Base-by-base conservation (phyloP, 495 filamentous ascomycete species). In the Lentithecium fluviatile region DNA sequence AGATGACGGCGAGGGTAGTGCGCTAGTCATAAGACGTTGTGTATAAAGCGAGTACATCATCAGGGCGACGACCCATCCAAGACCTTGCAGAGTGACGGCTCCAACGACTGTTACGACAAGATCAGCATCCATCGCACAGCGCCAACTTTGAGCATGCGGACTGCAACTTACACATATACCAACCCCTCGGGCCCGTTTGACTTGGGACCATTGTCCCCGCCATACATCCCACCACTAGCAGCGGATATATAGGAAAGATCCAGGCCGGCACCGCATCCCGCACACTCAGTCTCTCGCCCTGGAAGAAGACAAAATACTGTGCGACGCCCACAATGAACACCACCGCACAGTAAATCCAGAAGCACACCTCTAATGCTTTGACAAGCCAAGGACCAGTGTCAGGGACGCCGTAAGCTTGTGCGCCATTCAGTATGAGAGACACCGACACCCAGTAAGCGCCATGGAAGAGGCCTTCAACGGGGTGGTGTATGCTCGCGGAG, bases 201-300 rank as follows among this genome's bases (percentile, higher is more conserved):
- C 64, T 71, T 4, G 69, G 62, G n/a, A 75, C 69, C 11, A 76
- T 62, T 0, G 64, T 54, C 1, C 75, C 76, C 0, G 80, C 81
- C 25, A 82, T 62, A 1, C 79, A 78, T 2, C 82, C 82, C 1
- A 78, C 71, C 11, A 83, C 68, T 73, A 85, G 78, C 45, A 79
- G 73, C 11, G 82, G 80, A 51, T 82, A 83, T 11, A 82, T 76
- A 0, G 82, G 82, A 19, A 85, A 66, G 38, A 82, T 77, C 81
- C 81, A 83, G 6, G 78, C 79, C 0, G 82, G 82, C 21, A 80
- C 79, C 1, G 71, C 71, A 20, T 75, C 25, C 71, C 60, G 38
- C 47, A 76, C 62, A 73, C 58, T 51, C 62, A 75, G 49, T 64
- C 69, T 42, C 69, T 77, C 70, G 20, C 68, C 75, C 19, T 76